A percentile compares a stretch with the other conserved stretches of the same genome.
These are phyloP conservation scores for Adiantum capillusveneris DNA, from an alignment of 75 land plant species.

Conservation along the genomic window DNA sequence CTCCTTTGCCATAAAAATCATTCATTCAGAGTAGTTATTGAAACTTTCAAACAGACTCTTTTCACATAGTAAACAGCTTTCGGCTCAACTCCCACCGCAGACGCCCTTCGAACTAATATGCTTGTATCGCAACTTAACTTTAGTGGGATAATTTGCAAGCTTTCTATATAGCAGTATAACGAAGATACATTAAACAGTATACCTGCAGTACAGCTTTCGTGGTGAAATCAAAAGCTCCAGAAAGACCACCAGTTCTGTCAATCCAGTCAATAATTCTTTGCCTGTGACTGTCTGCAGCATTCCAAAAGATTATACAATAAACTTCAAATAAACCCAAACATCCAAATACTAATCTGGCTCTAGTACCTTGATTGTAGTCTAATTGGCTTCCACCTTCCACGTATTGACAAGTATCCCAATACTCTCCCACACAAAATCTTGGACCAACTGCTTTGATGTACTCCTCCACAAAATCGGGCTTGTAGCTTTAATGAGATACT, in stretches of 20 bases:
- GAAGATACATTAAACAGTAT: background rate
- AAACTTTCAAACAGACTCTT: no score
- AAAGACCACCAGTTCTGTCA: constrained; percentile 55
- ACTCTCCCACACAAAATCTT: constrained; percentile 76
- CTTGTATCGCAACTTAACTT: no score
- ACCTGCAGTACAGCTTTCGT: constrained; percentile 94
- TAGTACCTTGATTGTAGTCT: constrained; percentile 84
- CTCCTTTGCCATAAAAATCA: no score
- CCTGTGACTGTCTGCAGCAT: constrained; percentile 74
- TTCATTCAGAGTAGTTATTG: no score
- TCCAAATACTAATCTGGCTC: no score
- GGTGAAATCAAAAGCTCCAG: constrained; percentile 87
- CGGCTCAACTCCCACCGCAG: no score
- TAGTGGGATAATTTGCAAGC: no score
- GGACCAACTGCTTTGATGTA: constrained; percentile 68
- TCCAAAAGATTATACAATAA: no score
- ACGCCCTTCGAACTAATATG: no score
- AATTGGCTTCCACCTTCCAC: constrained; percentile 21
- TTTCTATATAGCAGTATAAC: no score
- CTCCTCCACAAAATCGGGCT: constrained; percentile 71
- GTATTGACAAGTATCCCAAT: constrained; percentile 85
- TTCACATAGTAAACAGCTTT: no score
- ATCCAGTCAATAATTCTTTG: constrained; percentile 84
- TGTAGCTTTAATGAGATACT: constrained; percentile 31
- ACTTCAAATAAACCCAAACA: background rate